These are phyloP conservation scores for Colletotrichum eleusines DNA, from an alignment of 2,329 filamentous ascomycete genomes.

Conservation along the genomic window DNA sequence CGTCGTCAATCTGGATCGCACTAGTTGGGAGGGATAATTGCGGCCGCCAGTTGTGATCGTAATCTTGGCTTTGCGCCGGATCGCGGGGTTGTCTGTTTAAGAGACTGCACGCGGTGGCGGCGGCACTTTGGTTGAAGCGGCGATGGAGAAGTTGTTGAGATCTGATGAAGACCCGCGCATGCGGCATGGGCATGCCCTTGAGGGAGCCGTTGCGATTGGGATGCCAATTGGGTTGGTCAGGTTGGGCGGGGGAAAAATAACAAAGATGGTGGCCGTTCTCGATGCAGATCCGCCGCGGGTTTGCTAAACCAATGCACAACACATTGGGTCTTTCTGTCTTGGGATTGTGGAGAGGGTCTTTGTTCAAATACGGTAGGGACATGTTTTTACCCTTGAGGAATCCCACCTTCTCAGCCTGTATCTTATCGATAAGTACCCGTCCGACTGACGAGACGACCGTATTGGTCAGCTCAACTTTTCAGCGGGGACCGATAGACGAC, in stretches of 20 bases:
- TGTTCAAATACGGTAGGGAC: neutral
- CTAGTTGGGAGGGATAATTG: too few relatives aligned
- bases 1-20: neutral
- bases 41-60: neutral
- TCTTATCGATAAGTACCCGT: constrained; percentile 20
- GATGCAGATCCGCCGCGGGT: neutral
- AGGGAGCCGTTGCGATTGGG: neutral
- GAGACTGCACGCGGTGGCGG: neutral
- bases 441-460: neutral
- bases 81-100: neutral
- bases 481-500: neutral
- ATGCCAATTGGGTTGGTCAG: neutral
- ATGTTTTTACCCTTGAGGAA: constrained; percentile 5
- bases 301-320: neutral
- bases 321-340: neutral
- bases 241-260: too few relatives aligned
- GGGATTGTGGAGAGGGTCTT: constrained; percentile 5
- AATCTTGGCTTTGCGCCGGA: neutral
- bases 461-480: constrained; percentile 6
- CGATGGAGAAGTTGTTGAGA: constrained; percentile 15
- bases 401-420: neutral
- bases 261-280: neutral
- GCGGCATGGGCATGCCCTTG: constrained; percentile 19
- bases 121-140: neutral
- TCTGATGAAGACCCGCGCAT: constrained; percentile 27